Base-by-base conservation (phyloP, 2,329 filamentous ascomycete genomes). In the Fusarium nematophilum region DNA sequence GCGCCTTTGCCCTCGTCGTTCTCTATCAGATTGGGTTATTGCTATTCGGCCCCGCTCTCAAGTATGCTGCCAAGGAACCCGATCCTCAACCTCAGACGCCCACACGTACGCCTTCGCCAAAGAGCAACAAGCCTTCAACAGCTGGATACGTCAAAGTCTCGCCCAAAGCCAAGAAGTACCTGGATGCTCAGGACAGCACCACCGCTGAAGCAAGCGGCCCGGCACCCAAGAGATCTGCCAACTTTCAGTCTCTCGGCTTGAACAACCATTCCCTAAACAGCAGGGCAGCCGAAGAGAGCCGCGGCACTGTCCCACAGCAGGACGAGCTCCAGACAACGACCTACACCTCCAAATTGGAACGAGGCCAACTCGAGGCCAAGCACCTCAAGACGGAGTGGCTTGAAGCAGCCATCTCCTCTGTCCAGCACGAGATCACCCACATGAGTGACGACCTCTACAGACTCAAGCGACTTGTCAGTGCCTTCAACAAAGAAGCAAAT, bases 71-170 rank as follows among this genome's bases (percentile, higher is more conserved):
- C 5, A 14, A 43, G 21, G 15, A 33, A 15, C 18, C 14, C 23
- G 36, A 11, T 9, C 23, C 17, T 13, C 47, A n/a, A 14, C 50
- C 43, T 9, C 34, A 42, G 10, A 30, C 23, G 6, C 59, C 44
- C 23, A 34, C 54, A 14, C 33, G 47, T 21, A 10, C 43, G 14
- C n/a, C 9, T 10, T 11, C 30, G 14, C 53, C 14, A 36, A 1
- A 34, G 14, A 45, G 40, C 5, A 62, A 40, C 21, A 64, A 64
- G 9, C 59, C 59, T 2, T 40, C 49, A 13, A 42, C 37, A 11
- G 59, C 62, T 5, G 40, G 45, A 21, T 64, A 64, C 34, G 46
- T 65, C 7, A 13, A 38, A 4, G 53, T 59, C 8, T 62, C 57
- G 1, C 62, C 61, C n/a, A 46, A 59, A 31, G 54, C 61, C n/a